Evolutionary conservation across 768 basidiomycete species (phyloP).

Genomic region (Mycena belliarum): DNA sequence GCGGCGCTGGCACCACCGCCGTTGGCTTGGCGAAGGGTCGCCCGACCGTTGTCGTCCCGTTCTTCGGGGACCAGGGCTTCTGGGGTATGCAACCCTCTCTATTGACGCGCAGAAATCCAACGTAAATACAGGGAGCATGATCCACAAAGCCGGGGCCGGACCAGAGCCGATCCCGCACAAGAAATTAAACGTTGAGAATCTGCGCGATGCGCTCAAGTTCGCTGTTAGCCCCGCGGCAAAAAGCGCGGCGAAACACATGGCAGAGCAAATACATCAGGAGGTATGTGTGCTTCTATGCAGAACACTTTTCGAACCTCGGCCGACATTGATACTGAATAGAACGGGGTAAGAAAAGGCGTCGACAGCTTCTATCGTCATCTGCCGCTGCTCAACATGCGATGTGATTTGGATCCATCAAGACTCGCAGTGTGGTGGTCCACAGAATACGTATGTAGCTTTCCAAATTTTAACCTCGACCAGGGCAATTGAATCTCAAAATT

Average conservation of each 20-base stretch:
- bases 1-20: slow-evolving; percentile 68
- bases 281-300: no score
- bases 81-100: slow-evolving; percentile 41
- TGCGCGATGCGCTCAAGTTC: slow-evolving; percentile 55
- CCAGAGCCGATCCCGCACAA: slow-evolving; percentile 61
- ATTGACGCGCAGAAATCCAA: slow-evolving; percentile 4
- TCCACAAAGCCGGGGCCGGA: slow-evolving; percentile 60
- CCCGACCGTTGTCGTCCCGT: slow-evolving; percentile 64
- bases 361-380: slow-evolving; percentile 62
- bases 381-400: slow-evolving; percentile 63
- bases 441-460: slow-evolving; percentile 37
- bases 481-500: not conserved
- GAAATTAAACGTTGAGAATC: slow-evolving; percentile 45
- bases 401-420: slow-evolving; percentile 52
- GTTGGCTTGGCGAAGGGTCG: slow-evolving; percentile 59
- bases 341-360: slow-evolving; percentile 48
- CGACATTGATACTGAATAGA: no score
- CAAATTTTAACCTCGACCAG: no score
- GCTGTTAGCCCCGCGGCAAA: slow-evolving; percentile 48
- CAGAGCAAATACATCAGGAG: slow-evolving; percentile 51
- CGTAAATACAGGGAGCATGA: slow-evolving; percentile 55
- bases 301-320: no score
- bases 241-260: slow-evolving; percentile 49
- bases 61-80: slow-evolving; percentile 67
- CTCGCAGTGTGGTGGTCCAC: slow-evolving; percentile 63